Percentiles rank a stretch among this genome's conserved stretches.
Evolutionary conservation across 768 basidiomycete genomes (phyloP).

Genomic region (Lactarius deliciosus): DNA sequence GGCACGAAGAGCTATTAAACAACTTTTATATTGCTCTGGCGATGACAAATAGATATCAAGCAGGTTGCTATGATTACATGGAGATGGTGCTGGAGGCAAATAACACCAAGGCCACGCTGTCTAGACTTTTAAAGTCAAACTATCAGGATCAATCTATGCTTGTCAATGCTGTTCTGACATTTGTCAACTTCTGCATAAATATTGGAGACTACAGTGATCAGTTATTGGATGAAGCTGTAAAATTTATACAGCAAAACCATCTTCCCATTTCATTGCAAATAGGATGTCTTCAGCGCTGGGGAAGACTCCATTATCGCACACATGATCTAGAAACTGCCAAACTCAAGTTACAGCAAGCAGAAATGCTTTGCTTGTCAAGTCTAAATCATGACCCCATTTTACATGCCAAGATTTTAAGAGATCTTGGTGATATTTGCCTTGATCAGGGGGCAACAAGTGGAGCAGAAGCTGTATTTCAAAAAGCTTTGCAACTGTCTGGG

Average conservation of each 20-base stretch:
- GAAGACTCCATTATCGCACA: background rate
- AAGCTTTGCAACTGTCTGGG: background rate
- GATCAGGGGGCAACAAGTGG: background rate
- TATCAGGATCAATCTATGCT: background rate
- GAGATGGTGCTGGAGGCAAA: conserved; percentile 10
- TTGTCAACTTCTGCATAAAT: conserved; percentile 3
- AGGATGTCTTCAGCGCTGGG: conserved; percentile 1
- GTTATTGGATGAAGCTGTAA: background rate
- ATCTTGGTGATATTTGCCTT: background rate
- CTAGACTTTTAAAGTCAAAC: background rate
- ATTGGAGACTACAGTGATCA: conserved; percentile 10
- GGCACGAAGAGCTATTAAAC: background rate
- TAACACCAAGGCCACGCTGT: background rate
- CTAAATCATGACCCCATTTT: background rate
- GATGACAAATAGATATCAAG: background rate
- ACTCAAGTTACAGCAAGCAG: background rate
- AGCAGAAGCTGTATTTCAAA: background rate
- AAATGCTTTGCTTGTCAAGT: background rate
- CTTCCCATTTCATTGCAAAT: background rate
- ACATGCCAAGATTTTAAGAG: background rate
- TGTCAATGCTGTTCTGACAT: conserved; percentile 1
- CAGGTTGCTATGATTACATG: background rate
- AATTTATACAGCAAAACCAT: background rate
- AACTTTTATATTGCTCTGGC: conserved; percentile 1
- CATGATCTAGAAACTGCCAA: background rate